Conservation (phyloP, 805 yeast genomes). For the Myxozyma melibiosi region DNA sequence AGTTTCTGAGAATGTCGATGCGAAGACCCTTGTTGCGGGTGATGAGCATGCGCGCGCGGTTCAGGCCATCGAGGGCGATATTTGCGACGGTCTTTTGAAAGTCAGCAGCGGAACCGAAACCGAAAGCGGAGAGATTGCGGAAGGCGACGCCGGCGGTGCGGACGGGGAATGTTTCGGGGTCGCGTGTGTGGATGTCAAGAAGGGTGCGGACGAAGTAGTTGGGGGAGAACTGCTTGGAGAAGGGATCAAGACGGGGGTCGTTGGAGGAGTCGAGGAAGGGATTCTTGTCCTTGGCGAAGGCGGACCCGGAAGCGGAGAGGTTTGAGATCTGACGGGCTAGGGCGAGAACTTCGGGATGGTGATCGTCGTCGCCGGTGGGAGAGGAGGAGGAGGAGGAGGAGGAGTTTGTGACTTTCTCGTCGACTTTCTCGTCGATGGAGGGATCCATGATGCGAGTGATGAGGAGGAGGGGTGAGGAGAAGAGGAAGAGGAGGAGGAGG, state of each 20-base stretch:
- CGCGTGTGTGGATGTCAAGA: slow-evolving; percentile 53
- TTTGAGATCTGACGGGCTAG: slow-evolving; percentile 33
- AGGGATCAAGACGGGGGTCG: slow-evolving; percentile 60
- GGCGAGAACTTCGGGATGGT: slow-evolving; percentile 19
- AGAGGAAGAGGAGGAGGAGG: not conserved
- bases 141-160: slow-evolving; percentile 64
- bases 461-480: not conserved
- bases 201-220: slow-evolving; percentile 66
- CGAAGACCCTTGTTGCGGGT: slow-evolving; percentile 32
- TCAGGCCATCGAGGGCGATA: slow-evolving; percentile 39
- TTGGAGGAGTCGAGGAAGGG: slow-evolving; percentile 29
- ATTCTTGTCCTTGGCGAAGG: not conserved
- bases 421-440: not conserved
- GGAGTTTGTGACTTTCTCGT: too few species aligned
- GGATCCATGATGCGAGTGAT: not conserved
- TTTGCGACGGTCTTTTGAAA: slow-evolving; percentile 67
- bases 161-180: slow-evolving; percentile 62
- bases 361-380: not conserved
- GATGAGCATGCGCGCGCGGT: slow-evolving; percentile 40
- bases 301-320: slow-evolving; percentile 9
- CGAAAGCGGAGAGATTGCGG: slow-evolving; percentile 61
- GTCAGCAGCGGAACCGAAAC: slow-evolving; percentile 64
- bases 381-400: not conserved
- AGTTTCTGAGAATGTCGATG: slow-evolving; percentile 47
- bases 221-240: slow-evolving; percentile 56